Percentiles rank a stretch among this genome's conserved stretches.
Evolutionary conservation across 768 basidiomycete species (phyloP).

Genomic region (Amanita pseudoporphyria): DNA sequence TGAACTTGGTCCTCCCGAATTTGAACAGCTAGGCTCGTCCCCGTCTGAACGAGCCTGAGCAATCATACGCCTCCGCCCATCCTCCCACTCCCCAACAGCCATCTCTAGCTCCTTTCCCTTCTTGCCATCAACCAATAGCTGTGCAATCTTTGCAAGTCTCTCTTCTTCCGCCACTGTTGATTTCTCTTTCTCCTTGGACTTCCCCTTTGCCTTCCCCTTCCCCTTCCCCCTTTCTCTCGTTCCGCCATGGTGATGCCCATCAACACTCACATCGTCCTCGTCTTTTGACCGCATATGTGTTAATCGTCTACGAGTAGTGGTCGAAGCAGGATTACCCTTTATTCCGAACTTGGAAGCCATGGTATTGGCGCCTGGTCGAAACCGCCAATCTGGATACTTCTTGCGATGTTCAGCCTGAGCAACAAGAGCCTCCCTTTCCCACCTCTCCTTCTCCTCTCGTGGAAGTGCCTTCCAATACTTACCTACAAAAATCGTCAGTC

Average conservation of each 20-base stretch:
- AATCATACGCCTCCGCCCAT: no score
- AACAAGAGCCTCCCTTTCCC: constrained; percentile 66
- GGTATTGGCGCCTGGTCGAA: constrained; percentile 50
- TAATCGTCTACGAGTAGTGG: constrained; percentile 11
- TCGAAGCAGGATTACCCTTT: constrained; percentile 14
- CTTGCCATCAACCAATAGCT: no score
- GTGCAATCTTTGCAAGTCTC: no score
- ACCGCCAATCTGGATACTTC: constrained; percentile 77
- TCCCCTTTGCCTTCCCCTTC: constrained; percentile 12
- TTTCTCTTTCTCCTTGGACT: constrained; percentile 13
- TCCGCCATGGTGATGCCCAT: constrained; percentile 17
- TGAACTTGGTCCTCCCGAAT: no score
- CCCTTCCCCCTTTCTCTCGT: constrained; percentile 9
- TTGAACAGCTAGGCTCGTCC: no score
- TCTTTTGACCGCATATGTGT: constrained; percentile 8
- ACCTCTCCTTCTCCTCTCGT: constrained; percentile 54
- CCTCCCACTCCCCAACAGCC: no score
- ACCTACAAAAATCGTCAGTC: constrained; percentile 28
- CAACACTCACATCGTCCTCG: background rate
- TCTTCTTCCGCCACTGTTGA: constrained; percentile 23
- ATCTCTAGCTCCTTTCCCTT: no score
- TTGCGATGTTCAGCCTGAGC: constrained; percentile 68
- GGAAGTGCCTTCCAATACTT: constrained; percentile 69
- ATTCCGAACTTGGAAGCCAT: constrained; percentile 28
- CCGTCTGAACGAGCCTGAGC: no score